Evolutionary conservation across 139 green algal species (phyloP).

Genomic region (Micractinium conductrix): DNA sequence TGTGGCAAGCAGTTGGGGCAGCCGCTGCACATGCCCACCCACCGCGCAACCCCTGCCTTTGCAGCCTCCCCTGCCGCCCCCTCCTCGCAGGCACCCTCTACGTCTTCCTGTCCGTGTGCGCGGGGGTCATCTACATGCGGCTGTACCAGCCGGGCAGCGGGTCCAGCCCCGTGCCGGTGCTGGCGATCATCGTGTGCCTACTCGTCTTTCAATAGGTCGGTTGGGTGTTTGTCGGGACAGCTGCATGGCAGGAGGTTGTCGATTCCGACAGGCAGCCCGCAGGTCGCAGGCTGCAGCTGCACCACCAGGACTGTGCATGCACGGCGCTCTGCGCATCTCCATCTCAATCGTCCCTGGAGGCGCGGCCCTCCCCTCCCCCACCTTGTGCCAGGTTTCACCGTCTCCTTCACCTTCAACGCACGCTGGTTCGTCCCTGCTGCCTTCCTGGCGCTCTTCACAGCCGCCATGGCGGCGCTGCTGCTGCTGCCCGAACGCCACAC

Average conservation of each 20-base stretch:
- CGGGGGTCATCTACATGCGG: conserved; percentile 51
- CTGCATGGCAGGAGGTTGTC: too few species aligned
- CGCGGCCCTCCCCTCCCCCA: not conserved
- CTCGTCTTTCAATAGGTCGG: too few species aligned
- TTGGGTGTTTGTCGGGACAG: too few species aligned
- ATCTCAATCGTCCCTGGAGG: not conserved
- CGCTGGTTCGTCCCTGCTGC: conserved; percentile 8
- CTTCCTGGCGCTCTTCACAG: conserved; percentile 38
- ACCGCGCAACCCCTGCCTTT: not conserved
- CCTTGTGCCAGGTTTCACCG: conserved; percentile 14
- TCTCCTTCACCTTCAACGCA: conserved; percentile 39
- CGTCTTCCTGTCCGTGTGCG: conserved; percentile 80
- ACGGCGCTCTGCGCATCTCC: not conserved
- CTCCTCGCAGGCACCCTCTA: conserved; percentile 74
- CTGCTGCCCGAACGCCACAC: conserved; percentile 49
- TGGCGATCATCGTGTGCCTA: conserved; percentile 28
- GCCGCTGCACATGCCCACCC: not conserved
- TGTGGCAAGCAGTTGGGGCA: too few species aligned
- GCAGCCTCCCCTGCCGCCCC: too few species aligned
- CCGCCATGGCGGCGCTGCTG: conserved; percentile 38
- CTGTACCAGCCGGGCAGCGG: conserved; percentile 51
- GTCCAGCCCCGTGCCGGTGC: conserved; percentile 36
- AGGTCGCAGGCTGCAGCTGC: too few species aligned
- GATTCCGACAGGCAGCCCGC: too few species aligned
- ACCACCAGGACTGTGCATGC: too few species aligned